Evolutionary conservation across 2,329 filamentous ascomycete species (phyloP).

Genomic region (Stachybotrys chlorohalonatus): DNA sequence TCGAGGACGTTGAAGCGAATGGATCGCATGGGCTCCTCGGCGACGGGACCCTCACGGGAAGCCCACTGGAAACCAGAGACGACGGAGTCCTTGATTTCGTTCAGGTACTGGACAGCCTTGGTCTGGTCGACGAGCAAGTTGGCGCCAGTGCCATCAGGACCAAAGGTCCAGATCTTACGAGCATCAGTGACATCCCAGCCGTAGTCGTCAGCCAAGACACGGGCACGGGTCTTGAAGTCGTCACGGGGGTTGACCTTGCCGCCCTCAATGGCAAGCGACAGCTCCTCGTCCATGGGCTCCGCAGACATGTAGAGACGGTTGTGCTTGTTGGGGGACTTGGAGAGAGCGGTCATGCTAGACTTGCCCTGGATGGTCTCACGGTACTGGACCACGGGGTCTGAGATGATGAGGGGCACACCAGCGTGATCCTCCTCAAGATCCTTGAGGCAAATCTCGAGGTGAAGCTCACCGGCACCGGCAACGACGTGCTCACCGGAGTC

Average conservation of each 20-base stretch:
- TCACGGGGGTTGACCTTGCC: slow-evolving; percentile 94
- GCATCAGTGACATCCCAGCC: slow-evolving; percentile 99
- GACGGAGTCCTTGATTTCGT: slow-evolving; percentile 99
- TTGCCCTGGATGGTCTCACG: slow-evolving; percentile 83
- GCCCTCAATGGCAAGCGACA: slow-evolving; percentile 78
- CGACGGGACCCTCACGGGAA: slow-evolving; percentile 91
- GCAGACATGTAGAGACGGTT: slow-evolving; percentile 98
- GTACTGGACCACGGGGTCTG: slow-evolving; percentile 96
- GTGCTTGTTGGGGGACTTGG: slow-evolving; percentile 99
- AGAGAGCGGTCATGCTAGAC: slow-evolving; percentile 93
- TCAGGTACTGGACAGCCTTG: slow-evolving; percentile 99
- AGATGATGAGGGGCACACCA: slow-evolving; percentile 94
- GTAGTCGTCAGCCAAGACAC: slow-evolving; percentile 90
- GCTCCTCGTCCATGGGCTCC: slow-evolving; percentile 84
- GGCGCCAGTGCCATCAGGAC: slow-evolving; percentile 93
- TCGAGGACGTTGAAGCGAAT: slow-evolving; percentile 99
- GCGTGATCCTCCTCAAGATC: slow-evolving; percentile 99
- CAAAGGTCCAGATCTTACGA: slow-evolving; percentile 99
- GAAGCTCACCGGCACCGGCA: slow-evolving; percentile 97
- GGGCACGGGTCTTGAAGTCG: slow-evolving; percentile 97
- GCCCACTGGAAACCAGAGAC: slow-evolving; percentile 99
- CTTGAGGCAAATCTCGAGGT: slow-evolving; percentile 99
- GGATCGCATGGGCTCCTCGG: slow-evolving; percentile 96
- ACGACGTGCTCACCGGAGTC: slow-evolving; percentile 98
- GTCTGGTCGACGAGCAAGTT: slow-evolving; percentile 99